Evolutionary conservation across 495 filamentous ascomycete species (phyloP), one percentile per base, ranked within the genome.

Genomic region (Aspergillus diversus): DNA sequence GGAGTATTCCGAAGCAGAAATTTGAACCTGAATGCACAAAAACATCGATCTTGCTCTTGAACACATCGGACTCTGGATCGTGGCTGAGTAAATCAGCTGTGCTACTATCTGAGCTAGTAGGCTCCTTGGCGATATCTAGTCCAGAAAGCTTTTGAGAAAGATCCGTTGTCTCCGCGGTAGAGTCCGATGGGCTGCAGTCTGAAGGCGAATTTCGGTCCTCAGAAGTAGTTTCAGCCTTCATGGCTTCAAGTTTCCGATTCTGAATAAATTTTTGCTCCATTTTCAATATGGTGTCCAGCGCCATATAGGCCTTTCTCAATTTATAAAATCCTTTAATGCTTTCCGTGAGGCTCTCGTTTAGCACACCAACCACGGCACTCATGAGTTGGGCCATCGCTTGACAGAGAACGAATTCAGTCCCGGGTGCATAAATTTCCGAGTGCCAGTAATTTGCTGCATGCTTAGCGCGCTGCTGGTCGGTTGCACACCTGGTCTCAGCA

Each of bases 271-370:
- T 83, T 57, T 80, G 80, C 71, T 90, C 87, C 66, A 84, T 85
- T 55, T 86, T 83, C 61, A 85, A 65, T 60, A 99, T 90, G 5
- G 82, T 83, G 71, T 97, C 89, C 16, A 99, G 79, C 5, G 94
- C 90, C 31, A 90, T 78, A 69, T 90, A 98, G 6, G 95, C 95
- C 67, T 93, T 97, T 63, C 96, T 83, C 71, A 99, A 72, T 72
- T 93, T 95, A 72, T 97, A 97, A 66, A 98, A 97, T 1, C 91
- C 92, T 73, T 89, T 91, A 70, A 99, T 84, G 50, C 87, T 92
- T 66, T 98, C 95, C 0, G 94, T 95, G 65, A 98, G 77, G 67
- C 92, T 97, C 74, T 98, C 95, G 63, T 93, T 96, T 66, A 97
- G 79, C 8, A 98, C 90, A 1, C 85, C 92, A 5, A 97, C 85